These are phyloP conservation scores for Botrytis hyacinthi DNA, from an alignment of 2,329 filamentous ascomycete species.

Conservation along the genomic window DNA sequence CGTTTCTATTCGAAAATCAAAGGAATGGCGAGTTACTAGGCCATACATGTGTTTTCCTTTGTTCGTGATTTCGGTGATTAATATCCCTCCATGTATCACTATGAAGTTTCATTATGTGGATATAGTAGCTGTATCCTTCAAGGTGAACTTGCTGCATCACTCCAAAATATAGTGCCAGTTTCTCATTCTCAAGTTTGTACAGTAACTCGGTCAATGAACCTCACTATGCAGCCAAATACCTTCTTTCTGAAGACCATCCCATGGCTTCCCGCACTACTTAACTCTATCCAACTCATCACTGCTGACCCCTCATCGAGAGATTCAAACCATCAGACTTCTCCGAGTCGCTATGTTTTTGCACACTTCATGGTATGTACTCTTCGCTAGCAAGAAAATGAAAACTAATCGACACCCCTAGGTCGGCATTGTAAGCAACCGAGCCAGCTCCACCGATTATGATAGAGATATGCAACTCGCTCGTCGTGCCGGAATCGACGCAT, in stretches of 20 bases:
- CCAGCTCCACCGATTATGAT: conserved; percentile 25
- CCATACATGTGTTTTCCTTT: background rate
- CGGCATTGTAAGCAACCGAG: conserved; percentile 27
- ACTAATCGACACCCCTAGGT: conserved; percentile 18
- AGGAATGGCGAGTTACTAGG: background rate
- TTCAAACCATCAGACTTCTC: background rate
- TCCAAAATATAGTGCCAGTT: background rate
- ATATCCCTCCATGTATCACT: background rate
- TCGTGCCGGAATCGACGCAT: conserved; percentile 39
- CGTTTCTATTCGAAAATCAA: background rate
- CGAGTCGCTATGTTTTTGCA: conserved; percentile 24
- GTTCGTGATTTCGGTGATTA: background rate
- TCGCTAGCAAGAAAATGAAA: background rate
- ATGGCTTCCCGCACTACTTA: conserved; percentile 1
- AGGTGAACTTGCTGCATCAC: background rate
- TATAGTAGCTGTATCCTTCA: background rate
- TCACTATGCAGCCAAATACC: background rate
- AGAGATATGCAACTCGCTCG: conserved; percentile 29
- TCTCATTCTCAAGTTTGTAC: background rate
- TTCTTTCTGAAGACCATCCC: background rate
- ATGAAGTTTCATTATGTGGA: background rate
- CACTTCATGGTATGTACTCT: conserved; percentile 27
- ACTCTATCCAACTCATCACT: background rate
- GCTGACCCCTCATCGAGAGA: background rate
- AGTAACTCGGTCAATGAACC: background rate